A percentile compares a stretch with the other conserved stretches of the same genome.
These are phyloP conservation scores for Penicillium hordei DNA, from an alignment of 2,329 filamentous ascomycete genomes.

Conservation along the genomic window DNA sequence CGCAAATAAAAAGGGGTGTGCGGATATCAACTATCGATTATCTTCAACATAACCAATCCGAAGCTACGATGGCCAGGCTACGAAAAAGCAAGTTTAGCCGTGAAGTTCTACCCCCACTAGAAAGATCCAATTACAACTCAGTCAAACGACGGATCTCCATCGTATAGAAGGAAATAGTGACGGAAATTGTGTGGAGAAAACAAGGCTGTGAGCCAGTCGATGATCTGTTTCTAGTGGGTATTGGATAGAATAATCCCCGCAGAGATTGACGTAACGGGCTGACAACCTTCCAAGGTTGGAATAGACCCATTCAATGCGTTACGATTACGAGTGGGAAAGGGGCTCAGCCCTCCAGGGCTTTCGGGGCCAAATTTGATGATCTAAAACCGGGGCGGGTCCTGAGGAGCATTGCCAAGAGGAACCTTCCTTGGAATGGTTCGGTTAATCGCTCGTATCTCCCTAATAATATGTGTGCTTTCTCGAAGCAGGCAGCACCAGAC, in stretches of 20 bases:
- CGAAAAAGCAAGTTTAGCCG: neutral
- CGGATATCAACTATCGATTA: neutral
- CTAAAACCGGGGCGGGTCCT: neutral
- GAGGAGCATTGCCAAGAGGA: neutral
- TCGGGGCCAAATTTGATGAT: no score
- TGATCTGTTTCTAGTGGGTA: neutral
- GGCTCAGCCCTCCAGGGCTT: conserved; percentile 1
- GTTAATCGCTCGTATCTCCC: neutral
- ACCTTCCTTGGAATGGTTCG: neutral
- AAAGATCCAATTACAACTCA: neutral
- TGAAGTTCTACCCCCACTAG: neutral
- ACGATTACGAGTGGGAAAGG: conserved; percentile 5
- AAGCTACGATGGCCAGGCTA: neutral
- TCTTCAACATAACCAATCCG: neutral
- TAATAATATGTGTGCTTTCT: neutral
- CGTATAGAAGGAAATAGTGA: neutral
- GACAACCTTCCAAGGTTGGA: neutral
- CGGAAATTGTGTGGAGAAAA: neutral
- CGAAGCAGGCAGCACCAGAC: neutral
- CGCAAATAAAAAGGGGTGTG: conserved; percentile 3
- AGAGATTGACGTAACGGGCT: neutral
- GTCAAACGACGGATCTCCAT: neutral
- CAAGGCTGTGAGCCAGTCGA: neutral
- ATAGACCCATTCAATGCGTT: neutral
- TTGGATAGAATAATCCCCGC: neutral